Percentiles rank a stretch among this genome's conserved stretches.
Evolutionary conservation across 139 green algal genomes (phyloP).

Genomic region (Diplosphaera chodatii): DNA sequence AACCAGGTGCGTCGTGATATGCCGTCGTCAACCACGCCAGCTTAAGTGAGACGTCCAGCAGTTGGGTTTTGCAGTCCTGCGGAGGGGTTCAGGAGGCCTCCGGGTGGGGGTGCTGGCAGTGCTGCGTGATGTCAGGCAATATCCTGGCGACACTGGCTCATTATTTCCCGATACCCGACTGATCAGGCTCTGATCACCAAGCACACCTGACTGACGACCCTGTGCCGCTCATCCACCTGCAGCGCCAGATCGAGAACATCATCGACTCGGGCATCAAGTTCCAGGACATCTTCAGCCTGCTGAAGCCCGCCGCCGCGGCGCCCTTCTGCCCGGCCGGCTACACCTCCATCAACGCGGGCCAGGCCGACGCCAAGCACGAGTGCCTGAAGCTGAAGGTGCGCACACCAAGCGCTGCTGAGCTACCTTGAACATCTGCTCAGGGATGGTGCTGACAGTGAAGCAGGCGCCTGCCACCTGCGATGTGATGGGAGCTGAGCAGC

Average conservation of each 20-base stretch:
- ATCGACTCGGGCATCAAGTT: background rate
- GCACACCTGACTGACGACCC: too few species aligned
- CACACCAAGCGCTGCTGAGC: background rate
- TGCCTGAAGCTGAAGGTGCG: background rate
- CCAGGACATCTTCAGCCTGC: background rate
- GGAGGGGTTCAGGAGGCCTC: too few species aligned
- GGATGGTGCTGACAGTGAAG: background rate
- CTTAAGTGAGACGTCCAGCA: too few species aligned
- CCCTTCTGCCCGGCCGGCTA: constrained; percentile 20
- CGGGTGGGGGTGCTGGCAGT: too few species aligned
- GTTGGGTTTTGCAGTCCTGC: too few species aligned
- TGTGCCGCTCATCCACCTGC: too few species aligned
- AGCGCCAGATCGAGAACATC: background rate
- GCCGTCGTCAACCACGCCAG: background rate
- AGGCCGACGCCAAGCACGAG: background rate
- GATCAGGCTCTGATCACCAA: too few species aligned
- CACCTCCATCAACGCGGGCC: constrained; percentile 16
- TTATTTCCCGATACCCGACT: too few species aligned
- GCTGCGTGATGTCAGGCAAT: too few species aligned
- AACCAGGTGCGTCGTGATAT: background rate
- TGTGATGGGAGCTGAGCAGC: too few species aligned
- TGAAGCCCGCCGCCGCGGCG: background rate
- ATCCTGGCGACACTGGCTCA: too few species aligned
- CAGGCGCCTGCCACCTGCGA: too few species aligned
- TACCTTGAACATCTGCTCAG: background rate